Conservation (phyloP, 441 rosid genomes). For the Adansonia gregorii region DNA sequence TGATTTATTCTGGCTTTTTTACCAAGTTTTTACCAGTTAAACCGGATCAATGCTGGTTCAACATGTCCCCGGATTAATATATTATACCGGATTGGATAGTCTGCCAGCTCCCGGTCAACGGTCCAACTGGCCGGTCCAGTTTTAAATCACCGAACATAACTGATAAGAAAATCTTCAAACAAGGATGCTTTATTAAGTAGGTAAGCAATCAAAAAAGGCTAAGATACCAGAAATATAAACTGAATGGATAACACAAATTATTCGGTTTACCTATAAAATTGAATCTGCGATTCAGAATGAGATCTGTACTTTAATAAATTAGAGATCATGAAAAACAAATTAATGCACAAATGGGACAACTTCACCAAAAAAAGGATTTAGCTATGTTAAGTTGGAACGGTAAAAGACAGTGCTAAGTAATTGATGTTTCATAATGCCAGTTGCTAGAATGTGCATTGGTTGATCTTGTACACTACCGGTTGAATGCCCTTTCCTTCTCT, state of each 20-base stretch:
- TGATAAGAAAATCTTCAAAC: background rate
- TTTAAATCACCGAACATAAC: background rate
- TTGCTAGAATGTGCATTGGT: constrained; percentile 20
- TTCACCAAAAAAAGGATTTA: constrained; percentile 16
- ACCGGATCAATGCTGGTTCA: too few species aligned
- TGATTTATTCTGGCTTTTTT: too few species aligned
- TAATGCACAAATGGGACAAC: constrained; percentile 33
- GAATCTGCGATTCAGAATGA: constrained; percentile 28
- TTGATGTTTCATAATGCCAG: background rate
- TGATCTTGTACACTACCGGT: constrained; percentile 16
- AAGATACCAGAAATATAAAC: background rate
- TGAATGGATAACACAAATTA: background rate
- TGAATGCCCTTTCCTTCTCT: constrained; percentile 5
- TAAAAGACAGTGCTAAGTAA: constrained; percentile 21
- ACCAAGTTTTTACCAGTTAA: too few species aligned
- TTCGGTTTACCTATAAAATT: constrained; percentile 23
- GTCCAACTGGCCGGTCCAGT: too few species aligned
- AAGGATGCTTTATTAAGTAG: background rate
- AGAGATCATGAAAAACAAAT: constrained; percentile 25
- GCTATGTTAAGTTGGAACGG: too few species aligned
- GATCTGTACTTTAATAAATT: constrained; percentile 28
- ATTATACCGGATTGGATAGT: too few species aligned
- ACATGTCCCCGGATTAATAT: too few species aligned
- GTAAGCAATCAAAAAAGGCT: background rate
- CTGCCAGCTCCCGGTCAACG: too few species aligned